Evolutionary conservation across 2,329 filamentous ascomycete genomes (phyloP), one percentile per base, ranked within the genome.

Genomic region (Penicillium sp.): DNA sequence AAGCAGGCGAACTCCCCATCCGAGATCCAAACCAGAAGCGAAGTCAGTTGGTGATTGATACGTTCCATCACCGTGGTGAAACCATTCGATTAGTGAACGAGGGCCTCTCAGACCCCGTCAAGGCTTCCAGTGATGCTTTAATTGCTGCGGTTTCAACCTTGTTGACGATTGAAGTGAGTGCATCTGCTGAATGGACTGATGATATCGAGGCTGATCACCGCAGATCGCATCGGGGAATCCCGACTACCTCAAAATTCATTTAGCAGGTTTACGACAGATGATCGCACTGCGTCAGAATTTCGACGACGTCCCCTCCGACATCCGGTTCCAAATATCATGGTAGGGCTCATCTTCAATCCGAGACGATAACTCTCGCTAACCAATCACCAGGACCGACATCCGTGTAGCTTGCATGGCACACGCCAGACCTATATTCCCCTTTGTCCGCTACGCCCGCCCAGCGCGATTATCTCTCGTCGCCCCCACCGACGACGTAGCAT

Each of bases 271-370:
- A 37, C 58, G 68, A 27, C 69, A 71, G 55, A 71, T 72, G 66
- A 66, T 72, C 14, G 60, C 62, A 28, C 54, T 72, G 51, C 61
- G 69, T 44, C 64, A 66, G 34, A 69, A 58, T 42, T 70, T 72
- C 42, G 63, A 64, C 5, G 68, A 72, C 31, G 67, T 72, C 3
- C 60, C 64, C n/a, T 57, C 61, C 9, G 63, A 70, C 41, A 57
- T 72, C 30, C 68, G 68, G 39, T 69, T 66, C 50, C 69, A 72
- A 36, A 69, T 72, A 19, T 68, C 68, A 61, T 72, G 69, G 69
- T 72, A 27, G 40, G 64, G 56, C 12, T 25, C 13, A 10, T 10
- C 16, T 11, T 10, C 5, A 18, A 16, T 7, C 10, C 2, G 2
- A 34, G 4, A n/a, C n/a, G 5, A 5, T 2, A 29, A 25, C 28